Conservation (phyloP, 768 basidiomycete species). For the Kwoniella heveanensis region DNA sequence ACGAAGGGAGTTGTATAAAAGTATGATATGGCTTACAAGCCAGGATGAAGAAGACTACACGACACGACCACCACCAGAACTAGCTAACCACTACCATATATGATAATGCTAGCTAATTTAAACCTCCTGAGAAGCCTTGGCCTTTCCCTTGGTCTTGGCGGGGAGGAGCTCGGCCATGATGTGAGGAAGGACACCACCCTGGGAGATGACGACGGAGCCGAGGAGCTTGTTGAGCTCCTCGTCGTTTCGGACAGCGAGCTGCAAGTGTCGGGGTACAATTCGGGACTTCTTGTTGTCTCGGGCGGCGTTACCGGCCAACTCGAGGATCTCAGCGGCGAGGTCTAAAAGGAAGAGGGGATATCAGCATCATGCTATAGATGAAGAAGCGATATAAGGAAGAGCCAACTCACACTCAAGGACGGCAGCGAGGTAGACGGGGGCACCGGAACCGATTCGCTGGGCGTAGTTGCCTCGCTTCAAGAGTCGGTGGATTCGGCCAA, state of each 20-base stretch:
- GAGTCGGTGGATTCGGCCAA: conserved; percentile 88
- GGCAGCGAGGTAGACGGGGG: conserved; percentile 87
- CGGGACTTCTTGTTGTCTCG: conserved; percentile 86
- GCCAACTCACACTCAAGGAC: conserved; percentile 69
- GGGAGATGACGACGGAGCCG: conserved; percentile 82
- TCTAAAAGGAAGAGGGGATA: conserved; percentile 57
- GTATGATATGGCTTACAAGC: too few relatives aligned
- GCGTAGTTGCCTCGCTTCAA: conserved; percentile 81
- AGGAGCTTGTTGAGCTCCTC: conserved; percentile 81
- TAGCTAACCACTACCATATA: not conserved
- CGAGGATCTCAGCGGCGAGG: conserved; percentile 89
- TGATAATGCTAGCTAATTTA: conserved; percentile 32
- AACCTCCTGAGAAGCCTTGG: conserved; percentile 54
- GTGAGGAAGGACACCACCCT: conserved; percentile 77
- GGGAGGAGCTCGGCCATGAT: conserved; percentile 70
- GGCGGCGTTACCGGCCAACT: conserved; percentile 77
- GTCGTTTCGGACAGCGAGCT: conserved; percentile 88
- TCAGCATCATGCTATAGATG: conserved; percentile 5
- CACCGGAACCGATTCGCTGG: conserved; percentile 84
- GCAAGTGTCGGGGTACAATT: conserved; percentile 90
- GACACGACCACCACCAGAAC: not conserved
- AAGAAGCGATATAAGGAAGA: conserved; percentile 5
- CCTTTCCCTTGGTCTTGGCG: conserved; percentile 55
- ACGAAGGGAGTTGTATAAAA: conserved; percentile 27
- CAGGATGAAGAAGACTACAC: conserved; percentile 6